These are phyloP conservation scores for Syzygium aqueum DNA, from an alignment of 345 rosid genomes.

Conservation along the genomic window DNA sequence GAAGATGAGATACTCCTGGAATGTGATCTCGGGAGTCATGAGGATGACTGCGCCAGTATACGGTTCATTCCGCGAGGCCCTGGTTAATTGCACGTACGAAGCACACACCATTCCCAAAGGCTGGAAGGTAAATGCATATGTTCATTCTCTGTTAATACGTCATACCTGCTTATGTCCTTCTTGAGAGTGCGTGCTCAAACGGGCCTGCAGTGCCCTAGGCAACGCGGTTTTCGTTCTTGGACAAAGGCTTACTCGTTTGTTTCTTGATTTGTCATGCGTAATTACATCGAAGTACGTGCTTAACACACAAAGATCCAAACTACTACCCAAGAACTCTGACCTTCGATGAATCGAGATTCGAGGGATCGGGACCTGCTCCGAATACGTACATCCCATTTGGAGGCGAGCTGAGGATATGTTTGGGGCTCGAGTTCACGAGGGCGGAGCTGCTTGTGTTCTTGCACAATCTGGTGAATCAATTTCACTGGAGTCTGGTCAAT, in stretches of 20 bases:
- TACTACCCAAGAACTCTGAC: neutral
- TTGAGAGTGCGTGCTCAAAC: no score
- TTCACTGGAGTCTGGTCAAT: slow-evolving; percentile 6
- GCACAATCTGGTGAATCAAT: slow-evolving; percentile 6
- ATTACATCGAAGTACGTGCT: neutral
- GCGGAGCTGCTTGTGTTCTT: slow-evolving; percentile 14
- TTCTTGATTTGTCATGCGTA: neutral
- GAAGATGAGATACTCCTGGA: slow-evolving; percentile 16
- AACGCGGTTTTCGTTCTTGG: no score
- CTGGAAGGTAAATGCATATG: slow-evolving; percentile 10
- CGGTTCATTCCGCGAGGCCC: slow-evolving; percentile 13
- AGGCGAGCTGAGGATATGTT: slow-evolving; percentile 12
- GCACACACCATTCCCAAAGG: slow-evolving; percentile 21
- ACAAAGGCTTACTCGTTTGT: neutral
- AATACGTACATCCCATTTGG: slow-evolving; percentile 14
- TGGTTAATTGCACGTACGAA: slow-evolving; percentile 10
- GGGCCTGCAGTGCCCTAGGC: no score
- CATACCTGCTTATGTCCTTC: neutral
- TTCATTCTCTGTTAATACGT: neutral
- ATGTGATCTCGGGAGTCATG: slow-evolving; percentile 13
- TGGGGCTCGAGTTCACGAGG: slow-evolving; percentile 5
- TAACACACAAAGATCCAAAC: slow-evolving; percentile 8
- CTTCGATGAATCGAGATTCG: slow-evolving; percentile 14
- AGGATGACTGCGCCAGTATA: slow-evolving; percentile 4
- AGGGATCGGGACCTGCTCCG: slow-evolving; percentile 6